Evolutionary conservation across 2,329 filamentous ascomycete genomes (phyloP), one percentile per base, ranked within the genome.

Genomic region (Fusarium xylarioides): DNA sequence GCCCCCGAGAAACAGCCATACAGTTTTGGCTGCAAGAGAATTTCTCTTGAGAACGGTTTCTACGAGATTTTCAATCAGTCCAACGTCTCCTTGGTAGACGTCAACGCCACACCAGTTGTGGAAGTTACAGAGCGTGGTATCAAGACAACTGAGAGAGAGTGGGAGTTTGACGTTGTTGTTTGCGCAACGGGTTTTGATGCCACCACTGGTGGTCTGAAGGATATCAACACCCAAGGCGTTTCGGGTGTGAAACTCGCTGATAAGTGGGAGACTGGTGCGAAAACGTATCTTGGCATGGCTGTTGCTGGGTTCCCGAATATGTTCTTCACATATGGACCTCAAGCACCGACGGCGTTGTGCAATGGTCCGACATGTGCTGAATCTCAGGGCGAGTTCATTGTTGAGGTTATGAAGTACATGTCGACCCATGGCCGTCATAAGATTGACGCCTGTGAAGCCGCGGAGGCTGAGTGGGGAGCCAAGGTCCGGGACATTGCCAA

Each of bases 161-260:
- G 37, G 15, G 54, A 63, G 10, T 59, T 59, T 40, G 71, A 74
- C 5, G 55, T 57, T 4, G 21, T 74, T 1, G 55, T 74, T 4
- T 54, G 63, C 18, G 71, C 70, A 11, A 74, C 71, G 2, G 71
- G 71, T 1, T 74, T 73, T 10, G 71, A 74, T 50, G 52, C 71
- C 7, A 52, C 71, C 16, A 73, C 70, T 2, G 72, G 70, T 0
- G 49, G 62, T 19, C 42, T 74, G 19, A 47, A 52, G 3, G 37
- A 53, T 7, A 47, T 74, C 10, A 9, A 74, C 16, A 64, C 71
- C 28, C 14, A 26, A 1, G 70, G 65, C 0, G 21, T 35, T 1
- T 52, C 49, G 16, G 58, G 30, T 4, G 11, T 64, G 9, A 66
- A 30, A 18, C 46, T 56, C 4, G 49, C 38, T 3, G 59, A 54